Conservation (phyloP, 2,329 filamentous ascomycete species). For the Chaetomiaceae sp. region DNA sequence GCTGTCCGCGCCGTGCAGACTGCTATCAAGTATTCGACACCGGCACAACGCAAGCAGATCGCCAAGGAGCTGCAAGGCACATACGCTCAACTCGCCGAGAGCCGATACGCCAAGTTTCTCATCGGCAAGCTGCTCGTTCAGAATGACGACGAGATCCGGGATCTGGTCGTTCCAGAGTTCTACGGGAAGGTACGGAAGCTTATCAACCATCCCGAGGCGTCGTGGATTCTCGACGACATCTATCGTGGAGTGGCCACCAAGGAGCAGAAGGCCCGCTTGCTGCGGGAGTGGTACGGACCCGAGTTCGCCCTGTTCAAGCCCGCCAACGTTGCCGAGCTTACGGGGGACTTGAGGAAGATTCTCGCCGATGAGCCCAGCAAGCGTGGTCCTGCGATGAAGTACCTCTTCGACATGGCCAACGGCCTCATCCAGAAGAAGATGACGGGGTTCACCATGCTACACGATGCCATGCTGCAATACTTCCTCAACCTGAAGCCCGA, state of each 20-base stretch:
- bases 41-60: conserved; percentile 78
- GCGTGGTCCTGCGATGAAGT: conserved; percentile 77
- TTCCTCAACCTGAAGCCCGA: conserved; percentile 73
- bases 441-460: conserved; percentile 94
- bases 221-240: conserved; percentile 96
- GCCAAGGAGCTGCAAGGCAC: conserved; percentile 78
- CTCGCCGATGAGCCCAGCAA: conserved; percentile 76
- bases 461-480: conserved; percentile 97
- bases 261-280: conserved; percentile 75
- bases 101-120: conserved; percentile 94
- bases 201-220: conserved; percentile 93
- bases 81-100: conserved; percentile 81
- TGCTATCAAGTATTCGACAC: conserved; percentile 88
- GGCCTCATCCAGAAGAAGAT: conserved; percentile 92
- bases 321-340: conserved; percentile 46
- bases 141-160: conserved; percentile 77
- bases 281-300: conserved; percentile 93
- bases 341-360: conserved; percentile 67
- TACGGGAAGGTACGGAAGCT: conserved; percentile 87
- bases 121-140: conserved; percentile 95
- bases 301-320: conserved; percentile 78
- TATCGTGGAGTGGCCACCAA: conserved; percentile 83
- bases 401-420: conserved; percentile 81
- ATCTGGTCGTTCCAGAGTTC: conserved; percentile 88
- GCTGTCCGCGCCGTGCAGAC: conserved; percentile 95